Evolutionary conservation across 2,329 filamentous ascomycete species (phyloP), one percentile per base, ranked within the genome.

Genomic region (Calonectria montana): DNA sequence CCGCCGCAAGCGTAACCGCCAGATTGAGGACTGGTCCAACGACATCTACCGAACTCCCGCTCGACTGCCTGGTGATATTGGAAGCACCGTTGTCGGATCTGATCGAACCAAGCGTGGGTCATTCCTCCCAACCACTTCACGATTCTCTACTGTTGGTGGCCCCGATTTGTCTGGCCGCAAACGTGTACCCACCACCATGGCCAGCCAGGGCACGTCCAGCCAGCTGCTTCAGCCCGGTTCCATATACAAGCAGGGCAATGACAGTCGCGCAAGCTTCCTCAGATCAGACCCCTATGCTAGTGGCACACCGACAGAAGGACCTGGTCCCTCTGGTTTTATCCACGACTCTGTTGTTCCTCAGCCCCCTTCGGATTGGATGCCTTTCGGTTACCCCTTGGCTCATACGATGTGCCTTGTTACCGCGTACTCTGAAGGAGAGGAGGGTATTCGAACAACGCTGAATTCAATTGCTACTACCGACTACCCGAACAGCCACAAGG

Each of bases 401-500:
- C 97, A 99, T 84, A 90, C 94, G 0, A 95, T 99, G 81, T 98
- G 96, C 83, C 85, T 99, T 75, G 96, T 99, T 63, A 99, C 97
- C 29, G 95, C 95, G 21, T 99, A 99, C 83, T 99, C 97, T 0
- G 97, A 99, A 86, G 97, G 97, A 76, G 94, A 93, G 75, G 93
- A 97, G 72, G 97, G 96, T 80, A 90, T 99, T 68, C 93, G 97
- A 59, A 98, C 96, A 0, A 99, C 97, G 1, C 87, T 99, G 31
- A 96, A 99, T 84, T 99, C 97, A 1, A 93, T 99, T 81, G 97
- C 96, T 62, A 97, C 94, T 84, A 99, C 97, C 3, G 97, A 99
- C 83, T 99, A 99, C 79, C 97, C 97, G 62, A 99, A 99, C 88
- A 98, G 96, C 83, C 97, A 99, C 89, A 99, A 99, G 85, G 91